Base-by-base conservation (phyloP, 2,329 filamentous ascomycete genomes). In the Coniochaeta sp. region DNA sequence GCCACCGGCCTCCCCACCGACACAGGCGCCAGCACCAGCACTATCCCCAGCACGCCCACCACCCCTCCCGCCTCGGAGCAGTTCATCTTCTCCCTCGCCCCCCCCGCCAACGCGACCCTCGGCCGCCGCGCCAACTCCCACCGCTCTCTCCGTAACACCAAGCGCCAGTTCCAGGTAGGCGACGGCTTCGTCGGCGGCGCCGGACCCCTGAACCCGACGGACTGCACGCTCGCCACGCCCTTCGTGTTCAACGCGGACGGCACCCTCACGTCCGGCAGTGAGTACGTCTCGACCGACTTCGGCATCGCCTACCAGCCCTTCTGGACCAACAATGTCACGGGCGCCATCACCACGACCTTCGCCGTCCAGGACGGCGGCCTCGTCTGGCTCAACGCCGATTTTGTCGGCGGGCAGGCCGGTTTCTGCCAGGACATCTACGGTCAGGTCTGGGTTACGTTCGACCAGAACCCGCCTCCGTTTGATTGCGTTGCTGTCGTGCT, bases 311-410 rank as follows among this genome's bases (percentile, higher is more conserved):
- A 51, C 52, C 53, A 57, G 7, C 50, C 52, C 1, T 49, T 65
- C 49, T 18, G 18, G 3, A 53, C 55, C 12, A n/a, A 18, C 4
- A 53, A 54, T 4, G 10, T 24, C 4, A 51, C 54, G 14, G 3
- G 52, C 14, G 53, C 58, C 31, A 51, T 52, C 26, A 52, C 33
- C 13, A 59, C 52, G 8, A 60, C 60, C 52, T 56, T 52, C 18
- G 51, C 58, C 4, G 47, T 58, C 30, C 12, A 27, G 18, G 48
- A 57, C 26, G 55, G 55, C 16, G 7, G 52, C n/a, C 53, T 66
- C 20, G 52, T 59, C 49, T 66, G 64, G 64, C 57, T 51, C 51
- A 61, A 65, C 50, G 33, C 18, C 5, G 51, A 45, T 6, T 67
- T 67, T 51, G 48, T 49, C 40, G 49, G 51, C 13, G 61, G 60